Evolutionary conservation across 768 basidiomycete species (phyloP), one percentile per base, ranked within the genome.

Genomic region (Lentinula sp.): DNA sequence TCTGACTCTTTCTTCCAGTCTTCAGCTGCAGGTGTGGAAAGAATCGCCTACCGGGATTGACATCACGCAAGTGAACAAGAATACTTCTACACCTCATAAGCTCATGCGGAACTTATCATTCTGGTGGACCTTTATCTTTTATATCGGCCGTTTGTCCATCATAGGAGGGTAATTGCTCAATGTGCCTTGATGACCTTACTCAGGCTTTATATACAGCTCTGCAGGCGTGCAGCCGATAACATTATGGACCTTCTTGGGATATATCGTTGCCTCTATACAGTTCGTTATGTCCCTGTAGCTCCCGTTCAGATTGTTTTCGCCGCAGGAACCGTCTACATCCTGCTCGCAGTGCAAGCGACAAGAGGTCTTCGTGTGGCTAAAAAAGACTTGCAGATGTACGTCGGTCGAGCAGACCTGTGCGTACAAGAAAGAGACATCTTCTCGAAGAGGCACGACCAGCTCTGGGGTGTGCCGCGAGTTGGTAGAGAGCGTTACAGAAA

Each of bases 71-170:
- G 66, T 71, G 4, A 72, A 69, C 20, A 66, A 68, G 20, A 68
- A 65, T n/a, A 69, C 63, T 37, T 70, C 72, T 6, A 66, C 71
- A 7, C 72, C 73, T 6, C 74, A 76, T 56, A 64, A 73, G 6
- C 64, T 77, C 46, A 69, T 71, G 65, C 61, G 76, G 48, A 72
- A 77, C 60, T 62, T 70, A 37, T 63, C 71, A 41, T 74, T 72
- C 57, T 71, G 71, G 66, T 77, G 75, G 71, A 60, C 70, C 10
- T 66, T 69, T 42, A 76, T 79, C 68, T 79, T 23, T 71, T 79
- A 0, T 73, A 77, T 58, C 70, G 77, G 4, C 76, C 76, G 8
- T 77, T 74, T 65, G 76, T 62, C 54, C 49, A 75, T 64, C 62
- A 67, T 4, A 66, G 67, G 23, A 64, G 67, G 65, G 73, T 73